Evolutionary conservation across 108 stramenopile species (phyloP).

Genomic region (Halocafeteria seosinensis): DNA sequence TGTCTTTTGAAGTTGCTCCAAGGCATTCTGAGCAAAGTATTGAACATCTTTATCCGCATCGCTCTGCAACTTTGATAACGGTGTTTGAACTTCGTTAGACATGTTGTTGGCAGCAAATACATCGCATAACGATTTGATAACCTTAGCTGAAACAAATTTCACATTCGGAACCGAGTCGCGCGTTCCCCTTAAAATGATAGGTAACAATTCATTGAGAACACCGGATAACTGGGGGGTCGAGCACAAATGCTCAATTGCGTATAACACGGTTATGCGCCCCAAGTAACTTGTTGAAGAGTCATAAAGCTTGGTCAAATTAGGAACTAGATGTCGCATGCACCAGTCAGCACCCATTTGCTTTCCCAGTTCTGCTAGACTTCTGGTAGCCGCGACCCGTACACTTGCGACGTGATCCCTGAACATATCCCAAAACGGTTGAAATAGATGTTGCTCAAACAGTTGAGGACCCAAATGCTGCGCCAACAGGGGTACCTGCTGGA

Average conservation of each 20-base stretch:
- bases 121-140: conserved; percentile 48
- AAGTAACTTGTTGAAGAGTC: conserved; percentile 47
- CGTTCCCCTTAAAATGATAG: conserved; percentile 65
- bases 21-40: not conserved
- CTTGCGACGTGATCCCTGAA: conserved; percentile 71
- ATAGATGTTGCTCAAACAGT: conserved; percentile 61
- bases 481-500: conserved; percentile 74
- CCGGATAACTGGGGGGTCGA: conserved; percentile 44
- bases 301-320: conserved; percentile 56
- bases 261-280: conserved; percentile 67
- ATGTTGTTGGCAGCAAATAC: conserved; percentile 23
- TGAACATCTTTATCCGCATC: not conserved
- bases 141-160: conserved; percentile 65
- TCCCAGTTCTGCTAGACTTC: conserved; percentile 58
- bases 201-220: conserved; percentile 51
- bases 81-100: not conserved
- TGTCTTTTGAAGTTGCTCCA: not conserved
- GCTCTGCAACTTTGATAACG: not conserved
- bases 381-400: conserved; percentile 72
- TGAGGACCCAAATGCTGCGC: conserved; percentile 68
- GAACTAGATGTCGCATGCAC: conserved; percentile 60
- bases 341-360: conserved; percentile 70
- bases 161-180: conserved; percentile 82
- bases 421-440: conserved; percentile 66
- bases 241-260: conserved; percentile 57